Conservation (phyloP, 2,329 filamentous ascomycete genomes). For the Cercospora sp. region DNA sequence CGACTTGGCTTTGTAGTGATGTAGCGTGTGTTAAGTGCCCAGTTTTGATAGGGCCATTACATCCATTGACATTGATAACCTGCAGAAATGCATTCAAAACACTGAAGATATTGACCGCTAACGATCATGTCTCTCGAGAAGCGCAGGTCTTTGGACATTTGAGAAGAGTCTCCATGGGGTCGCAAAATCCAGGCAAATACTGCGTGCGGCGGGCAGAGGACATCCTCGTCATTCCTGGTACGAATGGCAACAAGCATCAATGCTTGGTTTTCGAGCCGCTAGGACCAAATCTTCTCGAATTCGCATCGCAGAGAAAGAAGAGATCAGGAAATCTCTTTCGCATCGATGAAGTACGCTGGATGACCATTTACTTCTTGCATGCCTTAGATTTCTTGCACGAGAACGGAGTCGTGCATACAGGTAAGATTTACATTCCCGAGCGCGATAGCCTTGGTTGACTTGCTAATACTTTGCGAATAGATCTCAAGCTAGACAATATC, state of each 20-base stretch:
- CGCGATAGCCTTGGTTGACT: too few relatives aligned
- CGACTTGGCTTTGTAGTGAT: not conserved
- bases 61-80: not conserved
- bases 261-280: not conserved
- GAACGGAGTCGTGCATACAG: conserved; percentile 10
- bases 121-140: not conserved
- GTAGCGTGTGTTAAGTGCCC: not conserved
- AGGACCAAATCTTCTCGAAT: not conserved
- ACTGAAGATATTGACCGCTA: not conserved
- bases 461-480: not conserved
- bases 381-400: conserved; percentile 10
- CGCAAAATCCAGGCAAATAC: not conserved
- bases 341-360: conserved; percentile 5
- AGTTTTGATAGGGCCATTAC: not conserved
- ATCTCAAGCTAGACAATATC: conserved; percentile 16
- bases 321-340: not conserved
- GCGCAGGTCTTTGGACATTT: too few relatives aligned
- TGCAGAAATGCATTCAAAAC: not conserved
- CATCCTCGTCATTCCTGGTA: not conserved
- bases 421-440: not conserved
- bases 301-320: not conserved
- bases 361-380: conserved; percentile 9
- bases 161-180: too few relatives aligned
- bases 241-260: not conserved
- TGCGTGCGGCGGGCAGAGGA: not conserved